Conservation (phyloP, 2,329 filamentous ascomycete species). For the Xylaria arbuscula region DNA sequence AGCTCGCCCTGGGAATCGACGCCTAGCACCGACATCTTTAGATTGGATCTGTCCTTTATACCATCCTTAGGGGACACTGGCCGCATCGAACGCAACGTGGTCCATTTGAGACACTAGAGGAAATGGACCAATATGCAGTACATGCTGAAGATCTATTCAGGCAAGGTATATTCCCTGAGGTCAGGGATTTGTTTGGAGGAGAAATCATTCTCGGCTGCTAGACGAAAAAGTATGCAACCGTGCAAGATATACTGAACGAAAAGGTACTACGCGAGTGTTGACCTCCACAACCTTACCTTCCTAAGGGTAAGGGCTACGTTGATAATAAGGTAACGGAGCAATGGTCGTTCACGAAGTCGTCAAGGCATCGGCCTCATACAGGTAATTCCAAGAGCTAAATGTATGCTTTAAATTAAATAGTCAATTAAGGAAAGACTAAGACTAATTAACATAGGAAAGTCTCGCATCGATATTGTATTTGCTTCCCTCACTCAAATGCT, state of each 20-base stretch:
- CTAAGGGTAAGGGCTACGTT: constrained; percentile 1
- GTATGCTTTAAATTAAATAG: background rate
- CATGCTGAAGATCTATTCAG: background rate
- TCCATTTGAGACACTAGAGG: constrained; percentile 10
- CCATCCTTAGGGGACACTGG: constrained; percentile 2
- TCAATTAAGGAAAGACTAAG: background rate
- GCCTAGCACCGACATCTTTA: background rate
- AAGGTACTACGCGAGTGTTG: constrained; percentile 7
- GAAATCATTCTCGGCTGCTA: constrained; percentile 7
- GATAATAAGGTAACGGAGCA: background rate
- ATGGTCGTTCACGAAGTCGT: background rate
- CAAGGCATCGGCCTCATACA: background rate
- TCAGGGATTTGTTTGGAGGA: constrained; percentile 1
- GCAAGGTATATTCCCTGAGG: constrained; percentile 6
- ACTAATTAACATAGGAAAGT: background rate
- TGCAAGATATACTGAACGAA: constrained; percentile 6
- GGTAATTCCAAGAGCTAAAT: background rate
- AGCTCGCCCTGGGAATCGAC: constrained; percentile 2
- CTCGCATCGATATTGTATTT: background rate
- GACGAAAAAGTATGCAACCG: constrained; percentile 8
- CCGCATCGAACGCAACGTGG: constrained; percentile 2
- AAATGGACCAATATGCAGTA: constrained; percentile 3
- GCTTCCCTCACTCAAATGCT: constrained; percentile 2
- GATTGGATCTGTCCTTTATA: constrained; percentile 6
- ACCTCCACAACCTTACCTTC: background rate